phyloP scores from a whole-genome alignment of 1,139 yeast species.

The Hansenula sp. region DNA sequence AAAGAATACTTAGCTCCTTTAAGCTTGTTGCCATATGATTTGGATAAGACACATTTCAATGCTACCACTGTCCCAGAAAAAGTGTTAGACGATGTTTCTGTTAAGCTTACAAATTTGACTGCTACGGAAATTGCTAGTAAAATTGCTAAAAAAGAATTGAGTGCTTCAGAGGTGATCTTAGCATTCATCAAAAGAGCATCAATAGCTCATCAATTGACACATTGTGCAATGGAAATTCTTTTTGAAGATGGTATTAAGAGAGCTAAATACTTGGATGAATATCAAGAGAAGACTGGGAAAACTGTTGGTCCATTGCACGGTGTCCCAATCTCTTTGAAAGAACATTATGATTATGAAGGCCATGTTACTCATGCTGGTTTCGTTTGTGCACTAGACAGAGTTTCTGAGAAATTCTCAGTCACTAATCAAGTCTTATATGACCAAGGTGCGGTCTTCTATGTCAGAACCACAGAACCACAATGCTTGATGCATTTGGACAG shows the following conservation, averaged over 20 bases:
- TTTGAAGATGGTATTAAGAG: constrained; percentile 52
- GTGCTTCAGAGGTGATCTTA: constrained; percentile 26
- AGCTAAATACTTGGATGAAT: constrained; percentile 52
- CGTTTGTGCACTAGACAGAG: constrained; percentile 49
- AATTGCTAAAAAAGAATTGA: constrained; percentile 29
- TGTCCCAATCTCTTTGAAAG: constrained; percentile 73
- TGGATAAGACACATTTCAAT: constrained; percentile 32
- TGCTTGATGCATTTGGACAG: constrained; percentile 53
- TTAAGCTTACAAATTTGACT: constrained; percentile 20
- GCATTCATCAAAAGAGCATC: constrained; percentile 39
- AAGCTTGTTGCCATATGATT: constrained; percentile 29
- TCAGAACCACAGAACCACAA: constrained; percentile 54
- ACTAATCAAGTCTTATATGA: constrained; percentile 50
- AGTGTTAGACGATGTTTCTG: constrained; percentile 34
- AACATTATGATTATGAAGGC: constrained; percentile 59
- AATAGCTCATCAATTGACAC: constrained; percentile 49
- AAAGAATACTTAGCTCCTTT: constrained; percentile 39
- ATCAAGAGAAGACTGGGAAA: constrained; percentile 49
- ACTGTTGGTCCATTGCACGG: constrained; percentile 76
- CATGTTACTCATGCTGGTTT: constrained; percentile 61
- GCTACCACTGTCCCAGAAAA: constrained; percentile 35
- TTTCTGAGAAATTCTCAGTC: constrained; percentile 46
- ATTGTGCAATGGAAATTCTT: constrained; percentile 56
- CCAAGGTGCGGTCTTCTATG: constrained; percentile 64
- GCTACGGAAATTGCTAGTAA: constrained; percentile 35